These are phyloP conservation scores for Sodiomyces alkalinus DNA, from an alignment of 2,329 filamentous ascomycete genomes.

Conservation along the genomic window DNA sequence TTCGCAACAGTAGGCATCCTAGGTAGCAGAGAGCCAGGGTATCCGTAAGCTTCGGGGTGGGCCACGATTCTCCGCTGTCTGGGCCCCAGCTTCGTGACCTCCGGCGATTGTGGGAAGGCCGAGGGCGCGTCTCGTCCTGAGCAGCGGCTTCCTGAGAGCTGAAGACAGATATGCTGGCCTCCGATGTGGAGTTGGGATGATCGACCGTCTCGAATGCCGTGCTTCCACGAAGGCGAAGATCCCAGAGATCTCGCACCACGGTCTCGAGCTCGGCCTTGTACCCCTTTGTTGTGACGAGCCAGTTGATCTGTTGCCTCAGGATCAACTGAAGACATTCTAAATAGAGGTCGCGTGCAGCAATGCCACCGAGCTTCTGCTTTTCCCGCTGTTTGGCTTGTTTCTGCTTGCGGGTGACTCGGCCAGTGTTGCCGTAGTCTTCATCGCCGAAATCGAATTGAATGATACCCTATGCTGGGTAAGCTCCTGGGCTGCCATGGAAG, in stretches of 20 bases:
- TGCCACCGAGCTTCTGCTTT: slow-evolving; percentile 44
- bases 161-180: slow-evolving; percentile 19
- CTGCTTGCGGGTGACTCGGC: slow-evolving; percentile 38
- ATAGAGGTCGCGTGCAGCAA: slow-evolving; percentile 60
- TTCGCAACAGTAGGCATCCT: slow-evolving; percentile 55
- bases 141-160: slow-evolving; percentile 19
- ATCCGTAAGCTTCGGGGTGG: slow-evolving; percentile 55
- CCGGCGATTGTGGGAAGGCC: slow-evolving; percentile 11
- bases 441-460: slow-evolving; percentile 44
- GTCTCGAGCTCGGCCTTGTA: slow-evolving; percentile 62
- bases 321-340: slow-evolving; percentile 75
- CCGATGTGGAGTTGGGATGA: slow-evolving; percentile 12
- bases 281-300: slow-evolving; percentile 51
- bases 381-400: slow-evolving; percentile 40
- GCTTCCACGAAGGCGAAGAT: slow-evolving; percentile 41
- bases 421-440: slow-evolving; percentile 50
- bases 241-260: slow-evolving; percentile 75
- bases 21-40: slow-evolving; percentile 69
- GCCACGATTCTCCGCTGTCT: slow-evolving; percentile 30
- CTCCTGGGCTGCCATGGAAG: no score
- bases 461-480: slow-evolving; percentile 24
- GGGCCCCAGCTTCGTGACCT: slow-evolving; percentile 27
- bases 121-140: slow-evolving; percentile 9
- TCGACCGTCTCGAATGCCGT: slow-evolving; percentile 19
- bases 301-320: slow-evolving; percentile 65